A percentile compares a stretch with the other conserved stretches of the same genome.
Evolutionary conservation across 2,329 filamentous ascomycete genomes (phyloP).

Genomic region (Blastomyces emzantsi): DNA sequence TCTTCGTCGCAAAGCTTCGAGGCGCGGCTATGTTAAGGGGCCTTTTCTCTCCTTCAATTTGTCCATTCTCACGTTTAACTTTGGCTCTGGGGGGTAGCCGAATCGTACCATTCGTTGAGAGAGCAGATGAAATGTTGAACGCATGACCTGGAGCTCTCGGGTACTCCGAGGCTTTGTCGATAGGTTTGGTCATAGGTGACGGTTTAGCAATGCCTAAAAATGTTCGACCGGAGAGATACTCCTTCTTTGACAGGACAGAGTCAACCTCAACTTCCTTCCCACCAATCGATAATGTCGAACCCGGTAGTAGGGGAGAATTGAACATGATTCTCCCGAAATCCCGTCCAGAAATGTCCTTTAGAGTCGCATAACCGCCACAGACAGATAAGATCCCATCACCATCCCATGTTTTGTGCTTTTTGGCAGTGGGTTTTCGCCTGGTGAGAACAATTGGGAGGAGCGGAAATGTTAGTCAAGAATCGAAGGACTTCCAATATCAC

Average conservation of each 20-base stretch:
- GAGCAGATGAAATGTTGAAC: neutral
- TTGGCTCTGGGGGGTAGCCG: constrained; percentile 20
- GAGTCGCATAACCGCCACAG: constrained; percentile 47
- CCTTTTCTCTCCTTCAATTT: constrained; percentile 30
- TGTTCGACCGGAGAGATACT: constrained; percentile 40
- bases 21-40: constrained; percentile 31
- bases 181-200: constrained; percentile 10
- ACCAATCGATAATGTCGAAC: constrained; percentile 52
- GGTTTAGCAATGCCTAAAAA: constrained; percentile 24
- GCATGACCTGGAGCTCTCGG: constrained; percentile 4
- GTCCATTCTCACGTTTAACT: constrained; percentile 7
- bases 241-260: constrained; percentile 50
- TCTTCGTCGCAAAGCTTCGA: constrained; percentile 34
- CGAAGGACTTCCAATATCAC: neutral
- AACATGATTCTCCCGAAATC: constrained; percentile 52
- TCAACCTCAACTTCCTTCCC: constrained; percentile 64
- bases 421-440: constrained; percentile 59
- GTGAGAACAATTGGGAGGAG: constrained; percentile 12
- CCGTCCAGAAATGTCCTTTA: constrained; percentile 55
- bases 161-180: constrained; percentile 12
- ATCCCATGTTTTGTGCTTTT: constrained; percentile 72
- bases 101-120: neutral
- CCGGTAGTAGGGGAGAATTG: constrained; percentile 49
- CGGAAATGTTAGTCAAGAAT: neutral
- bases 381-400: constrained; percentile 59